Evolutionary conservation across 2,329 filamentous ascomycete species (phyloP).

Genomic region (Ophiognomonia clavigignenti-juglandacearum): DNA sequence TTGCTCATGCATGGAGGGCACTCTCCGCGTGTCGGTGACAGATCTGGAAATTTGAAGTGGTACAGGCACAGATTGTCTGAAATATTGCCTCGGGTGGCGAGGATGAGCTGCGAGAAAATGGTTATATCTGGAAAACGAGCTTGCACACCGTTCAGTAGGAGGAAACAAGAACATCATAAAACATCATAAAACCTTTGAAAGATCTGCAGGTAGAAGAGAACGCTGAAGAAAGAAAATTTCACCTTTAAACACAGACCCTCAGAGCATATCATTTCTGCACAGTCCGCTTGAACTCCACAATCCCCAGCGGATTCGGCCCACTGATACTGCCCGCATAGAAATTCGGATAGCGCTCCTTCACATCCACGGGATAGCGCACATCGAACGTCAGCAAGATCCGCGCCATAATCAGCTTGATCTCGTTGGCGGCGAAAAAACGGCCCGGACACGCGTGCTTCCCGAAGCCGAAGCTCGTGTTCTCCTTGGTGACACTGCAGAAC

Average conservation of each 20-base stretch:
- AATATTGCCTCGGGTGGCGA: too few species aligned
- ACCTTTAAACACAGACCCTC: neutral
- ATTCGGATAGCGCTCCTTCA: conserved; percentile 9
- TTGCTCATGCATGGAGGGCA: too few species aligned
- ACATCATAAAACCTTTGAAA: too few species aligned
- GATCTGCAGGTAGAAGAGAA: too few species aligned
- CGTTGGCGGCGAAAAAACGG: conserved; percentile 23
- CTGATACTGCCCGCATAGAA: conserved; percentile 3
- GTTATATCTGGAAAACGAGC: too few species aligned
- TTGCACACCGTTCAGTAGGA: too few species aligned
- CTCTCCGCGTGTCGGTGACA: too few species aligned
- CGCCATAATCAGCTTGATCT: conserved; percentile 22
- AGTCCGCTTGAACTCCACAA: conserved; percentile 6
- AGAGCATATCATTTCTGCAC: neutral
- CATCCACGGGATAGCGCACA: neutral
- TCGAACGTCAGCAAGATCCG: conserved; percentile 21
- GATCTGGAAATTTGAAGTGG: too few species aligned
- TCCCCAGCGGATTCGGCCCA: conserved; percentile 2
- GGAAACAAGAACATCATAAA: too few species aligned
- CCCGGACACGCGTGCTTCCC: conserved; percentile 30
- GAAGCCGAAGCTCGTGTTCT: conserved; percentile 29
- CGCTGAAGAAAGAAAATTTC: too few species aligned
- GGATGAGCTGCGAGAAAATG: too few species aligned
- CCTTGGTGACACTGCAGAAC: conserved; percentile 27
- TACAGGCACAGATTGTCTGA: too few species aligned